Evolutionary conservation across 2,329 filamentous ascomycete species (phyloP), one percentile per base, ranked within the genome.

Genomic region (Aspergillus alliaceus): DNA sequence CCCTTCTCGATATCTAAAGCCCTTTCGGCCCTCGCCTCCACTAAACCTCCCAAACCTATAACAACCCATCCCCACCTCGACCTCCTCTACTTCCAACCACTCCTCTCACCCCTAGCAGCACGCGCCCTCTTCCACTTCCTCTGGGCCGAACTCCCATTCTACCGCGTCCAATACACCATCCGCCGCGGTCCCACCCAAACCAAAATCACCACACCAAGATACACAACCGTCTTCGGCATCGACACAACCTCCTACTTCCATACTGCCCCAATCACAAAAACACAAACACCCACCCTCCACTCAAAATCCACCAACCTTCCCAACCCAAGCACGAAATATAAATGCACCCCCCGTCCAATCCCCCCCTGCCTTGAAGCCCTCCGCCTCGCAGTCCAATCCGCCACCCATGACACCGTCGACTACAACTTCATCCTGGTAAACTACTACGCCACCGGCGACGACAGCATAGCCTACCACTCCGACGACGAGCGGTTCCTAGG

Each of bases 371-470:
- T 93, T 0, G 84, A 90, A 37, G 72, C 80, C 6, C 79, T 93
- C 7, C 83, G 86, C 9, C 75, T 72, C 32, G 79, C 85, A 9
- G 86, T 88, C 1, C 88, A 93, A 72, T 79, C 81, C 4, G 83
- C 84, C 0, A 90, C 88, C 0, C n/a, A n/a, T n/a, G 82, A 56
- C 32, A 40, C 47, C 3, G 49, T 84, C 66, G 80, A 69, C 1
- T 93, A 89, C 75, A 93, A 93, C 69, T 91, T 93, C 69, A 90
- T 87, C 58, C 80, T 93, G 1, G 88, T 93, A 4, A 93, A 93
- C 68, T 93, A 93, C 75, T 93, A 93, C 68, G 87, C 87, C n/a
- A 84, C 83, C 3, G 90, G 90, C 0, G 78, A 84, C 6, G 90
- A 93, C 70, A 90, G 87, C 63, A 93, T 93, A 49, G 84, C 86